Base-by-base conservation (phyloP, 2,329 filamentous ascomycete species). In the Talaromyces sp. region DNA sequence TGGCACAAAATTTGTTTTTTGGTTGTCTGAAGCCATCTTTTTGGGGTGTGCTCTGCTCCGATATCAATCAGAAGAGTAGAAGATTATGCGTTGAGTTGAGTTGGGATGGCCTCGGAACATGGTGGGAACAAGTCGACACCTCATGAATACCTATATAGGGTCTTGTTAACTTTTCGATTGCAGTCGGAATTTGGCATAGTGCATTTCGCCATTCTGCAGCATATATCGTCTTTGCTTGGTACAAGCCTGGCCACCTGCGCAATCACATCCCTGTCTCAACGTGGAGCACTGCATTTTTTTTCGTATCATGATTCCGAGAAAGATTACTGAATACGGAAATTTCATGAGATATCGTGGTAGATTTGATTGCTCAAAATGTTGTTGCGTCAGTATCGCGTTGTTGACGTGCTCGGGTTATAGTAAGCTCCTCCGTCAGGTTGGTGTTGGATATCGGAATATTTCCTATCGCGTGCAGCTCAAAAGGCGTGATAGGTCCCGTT, bases 351-450 rank as follows among this genome's bases (percentile, higher is more conserved):
- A 19, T 54, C 16, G 3, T 11, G 27, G 8, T 16, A 24, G 6
- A 35, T 31, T 11, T 13, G 8, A n/a, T 27, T 33, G 14, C 48
- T 31, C 10, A 47, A 45, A 16, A n/a, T 50, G 41, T 41, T 22
- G 52, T 63, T 56, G 62, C 62, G 52, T 63, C 62, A 63, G 41
- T 45, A 47, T 60, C 13, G 65, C 45, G 60, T 50, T 58, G 22
- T 64, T 69, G 54, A 66, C 68, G 68, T 66, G 67, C 68, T 69
- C 47, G 24, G 37, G 19, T 48, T 57, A 22, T n/a, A 35, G 27
- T 5, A 16, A 54, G 27, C 48, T 24, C 48, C 27, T 54, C 48
- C 48, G n/a, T 16, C 13, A 7, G 45, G 45, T 19, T 24, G n/a
- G 22, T 7, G 7, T 47, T 10, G n/a, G 48, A 54, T 54, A 54